phyloP scores from a whole-genome alignment of 805 yeast genomes.

The Metschnikowia gelsemii region DNA sequence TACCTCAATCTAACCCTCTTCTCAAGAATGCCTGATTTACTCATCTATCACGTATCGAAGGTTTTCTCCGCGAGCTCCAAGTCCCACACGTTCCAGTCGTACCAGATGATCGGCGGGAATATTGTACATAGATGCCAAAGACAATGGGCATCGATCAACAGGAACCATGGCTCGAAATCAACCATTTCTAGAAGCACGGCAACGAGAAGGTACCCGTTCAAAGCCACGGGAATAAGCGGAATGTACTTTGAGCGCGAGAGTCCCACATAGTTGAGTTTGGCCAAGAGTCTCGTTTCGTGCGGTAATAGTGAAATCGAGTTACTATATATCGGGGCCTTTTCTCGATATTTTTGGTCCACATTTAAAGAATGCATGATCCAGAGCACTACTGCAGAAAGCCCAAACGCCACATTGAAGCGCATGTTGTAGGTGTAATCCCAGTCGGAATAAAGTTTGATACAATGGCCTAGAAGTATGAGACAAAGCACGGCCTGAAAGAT shows the following conservation, averaged over 20 bases:
- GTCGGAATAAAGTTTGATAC: conserved; percentile 24
- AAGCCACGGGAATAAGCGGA: conserved; percentile 36
- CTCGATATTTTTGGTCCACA: conserved; percentile 19
- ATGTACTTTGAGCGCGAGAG: conserved; percentile 27
- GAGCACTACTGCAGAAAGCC: conserved; percentile 28
- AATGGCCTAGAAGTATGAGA: conserved; percentile 27
- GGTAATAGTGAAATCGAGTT: conserved; percentile 41
- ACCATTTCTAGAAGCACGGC: conserved; percentile 36
- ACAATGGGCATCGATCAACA: conserved; percentile 86
- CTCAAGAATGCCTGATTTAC: too few relatives aligned
- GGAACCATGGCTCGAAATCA: conserved; percentile 36
- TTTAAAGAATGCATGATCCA: conserved; percentile 37
- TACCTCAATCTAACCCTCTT: too few relatives aligned
- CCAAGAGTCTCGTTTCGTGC: conserved; percentile 36
- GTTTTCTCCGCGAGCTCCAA: conserved; percentile 30
- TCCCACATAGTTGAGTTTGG: conserved; percentile 31
- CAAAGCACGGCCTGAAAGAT: conserved; percentile 23
- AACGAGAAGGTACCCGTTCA: conserved; percentile 33
- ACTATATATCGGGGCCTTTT: conserved; percentile 25
- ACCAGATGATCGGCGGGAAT: conserved; percentile 75
- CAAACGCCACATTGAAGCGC: conserved; percentile 32
- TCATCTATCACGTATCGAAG: background rate
- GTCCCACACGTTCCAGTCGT: conserved; percentile 55
- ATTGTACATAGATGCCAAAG: conserved; percentile 92
- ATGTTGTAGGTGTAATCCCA: conserved; percentile 45